Evolutionary conservation across 805 yeast species (phyloP).

Genomic region (Suhomyces sp.): DNA sequence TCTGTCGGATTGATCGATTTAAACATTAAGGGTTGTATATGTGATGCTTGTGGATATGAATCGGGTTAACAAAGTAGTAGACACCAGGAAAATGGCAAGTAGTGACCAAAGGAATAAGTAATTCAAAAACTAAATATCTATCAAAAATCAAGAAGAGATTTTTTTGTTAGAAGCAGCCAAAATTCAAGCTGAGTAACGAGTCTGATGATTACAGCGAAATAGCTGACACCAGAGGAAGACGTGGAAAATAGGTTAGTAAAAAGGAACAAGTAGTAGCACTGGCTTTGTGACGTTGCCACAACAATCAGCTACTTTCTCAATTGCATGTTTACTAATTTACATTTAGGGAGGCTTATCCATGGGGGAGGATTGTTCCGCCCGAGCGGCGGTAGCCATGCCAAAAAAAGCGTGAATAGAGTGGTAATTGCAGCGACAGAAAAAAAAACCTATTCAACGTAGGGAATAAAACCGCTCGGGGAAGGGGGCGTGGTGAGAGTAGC

Average conservation of each 20-base stretch:
- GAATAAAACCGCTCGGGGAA: not conserved
- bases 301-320: not conserved
- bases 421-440: not conserved
- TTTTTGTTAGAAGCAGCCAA: not conserved
- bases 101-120: not conserved
- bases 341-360: not conserved
- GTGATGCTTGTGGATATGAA: not conserved
- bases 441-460: not conserved
- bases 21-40: not conserved
- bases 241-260: not conserved
- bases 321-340: conserved; percentile 4
- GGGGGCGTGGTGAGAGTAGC: not conserved
- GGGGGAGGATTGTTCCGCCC: not conserved
- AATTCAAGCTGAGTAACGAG: not conserved
- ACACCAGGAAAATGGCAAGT: too few species aligned
- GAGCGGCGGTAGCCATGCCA: not conserved
- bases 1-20: conserved; percentile 5
- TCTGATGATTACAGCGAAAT: not conserved
- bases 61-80: too few species aligned
- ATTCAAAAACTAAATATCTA: not conserved
- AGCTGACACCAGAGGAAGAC: not conserved
- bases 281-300: conserved; percentile 2
- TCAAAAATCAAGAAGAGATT: not conserved
- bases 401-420: not conserved
- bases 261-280: conserved; percentile 1